These are phyloP conservation scores for Elsinoe perseae DNA, from an alignment of 2,329 filamentous ascomycete genomes.

Conservation along the genomic window DNA sequence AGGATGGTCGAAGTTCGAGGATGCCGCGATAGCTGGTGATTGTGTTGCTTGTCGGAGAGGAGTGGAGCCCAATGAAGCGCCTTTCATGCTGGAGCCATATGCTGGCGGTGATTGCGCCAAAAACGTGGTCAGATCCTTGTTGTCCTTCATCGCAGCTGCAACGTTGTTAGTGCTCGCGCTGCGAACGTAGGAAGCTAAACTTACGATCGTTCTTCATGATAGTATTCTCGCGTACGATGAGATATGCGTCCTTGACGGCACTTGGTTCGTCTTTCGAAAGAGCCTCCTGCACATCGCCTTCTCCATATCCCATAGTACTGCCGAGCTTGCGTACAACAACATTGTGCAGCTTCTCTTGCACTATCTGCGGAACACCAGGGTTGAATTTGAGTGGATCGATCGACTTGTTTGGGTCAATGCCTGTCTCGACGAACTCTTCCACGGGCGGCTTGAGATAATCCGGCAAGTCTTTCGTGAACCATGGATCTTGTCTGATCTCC, in stretches of 20 bases:
- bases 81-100: slow-evolving; percentile 30
- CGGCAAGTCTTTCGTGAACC: slow-evolving; percentile 84
- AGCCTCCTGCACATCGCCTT: slow-evolving; percentile 89
- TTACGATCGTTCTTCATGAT: slow-evolving; percentile 91
- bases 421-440: slow-evolving; percentile 88
- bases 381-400: slow-evolving; percentile 78
- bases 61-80: slow-evolving; percentile 21
- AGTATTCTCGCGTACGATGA: slow-evolving; percentile 96
- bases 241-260: slow-evolving; percentile 96
- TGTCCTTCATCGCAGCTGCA: slow-evolving; percentile 48
- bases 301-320: slow-evolving; percentile 96
- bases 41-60: slow-evolving; percentile 28
- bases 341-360: slow-evolving; percentile 84
- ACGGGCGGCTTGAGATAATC: slow-evolving; percentile 78
- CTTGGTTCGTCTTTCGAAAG: slow-evolving; percentile 87
- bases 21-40: slow-evolving; percentile 18
- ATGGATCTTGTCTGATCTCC: slow-evolving; percentile 86
- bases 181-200: slow-evolving; percentile 27
- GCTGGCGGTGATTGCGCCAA: slow-evolving; percentile 50
- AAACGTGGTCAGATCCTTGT: slow-evolving; percentile 46
- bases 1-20: slow-evolving; percentile 31
- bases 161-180: neutral
- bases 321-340: slow-evolving; percentile 92
- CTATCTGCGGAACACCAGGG: slow-evolving; percentile 65
- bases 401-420: slow-evolving; percentile 85